Evolutionary conservation across 2,329 filamentous ascomycete genomes (phyloP).

Genomic region (Colletotrichum sublineola): DNA sequence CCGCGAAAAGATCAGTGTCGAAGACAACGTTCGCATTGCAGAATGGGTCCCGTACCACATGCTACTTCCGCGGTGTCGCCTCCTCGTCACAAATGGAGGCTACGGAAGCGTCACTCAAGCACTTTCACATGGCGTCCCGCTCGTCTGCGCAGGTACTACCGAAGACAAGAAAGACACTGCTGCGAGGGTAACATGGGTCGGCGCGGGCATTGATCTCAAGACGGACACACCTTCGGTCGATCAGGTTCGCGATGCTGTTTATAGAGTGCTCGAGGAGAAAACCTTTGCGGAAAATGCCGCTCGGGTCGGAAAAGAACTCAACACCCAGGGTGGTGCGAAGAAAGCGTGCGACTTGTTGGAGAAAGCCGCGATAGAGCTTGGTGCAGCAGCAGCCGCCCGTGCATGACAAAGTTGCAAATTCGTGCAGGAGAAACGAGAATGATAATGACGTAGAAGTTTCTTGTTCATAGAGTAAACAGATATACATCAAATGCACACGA

Average conservation of each 20-base stretch:
- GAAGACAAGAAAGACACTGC: slow-evolving; percentile 56
- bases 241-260: slow-evolving; percentile 47
- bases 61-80: slow-evolving; percentile 51
- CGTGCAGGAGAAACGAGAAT: no score
- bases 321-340: slow-evolving; percentile 47
- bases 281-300: slow-evolving; percentile 45
- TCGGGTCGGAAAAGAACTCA: slow-evolving; percentile 47
- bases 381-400: no score
- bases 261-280: slow-evolving; percentile 45
- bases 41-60: slow-evolving; percentile 54
- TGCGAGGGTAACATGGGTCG: slow-evolving; percentile 50
- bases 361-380: slow-evolving; percentile 41
- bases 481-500: background rate
- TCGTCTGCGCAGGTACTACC: slow-evolving; percentile 53
- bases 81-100: slow-evolving; percentile 55
- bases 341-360: slow-evolving; percentile 48
- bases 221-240: slow-evolving; percentile 50
- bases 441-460: background rate
- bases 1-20: slow-evolving; percentile 41
- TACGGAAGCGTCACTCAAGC: slow-evolving; percentile 56
- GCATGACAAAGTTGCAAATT: background rate
- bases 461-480: background rate
- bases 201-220: slow-evolving; percentile 53
- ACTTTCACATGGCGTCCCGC: slow-evolving; percentile 51
- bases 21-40: slow-evolving; percentile 49